These are phyloP conservation scores for Tylopilus vinaceipallidus DNA, from an alignment of 768 basidiomycete genomes.

Conservation along the genomic window DNA sequence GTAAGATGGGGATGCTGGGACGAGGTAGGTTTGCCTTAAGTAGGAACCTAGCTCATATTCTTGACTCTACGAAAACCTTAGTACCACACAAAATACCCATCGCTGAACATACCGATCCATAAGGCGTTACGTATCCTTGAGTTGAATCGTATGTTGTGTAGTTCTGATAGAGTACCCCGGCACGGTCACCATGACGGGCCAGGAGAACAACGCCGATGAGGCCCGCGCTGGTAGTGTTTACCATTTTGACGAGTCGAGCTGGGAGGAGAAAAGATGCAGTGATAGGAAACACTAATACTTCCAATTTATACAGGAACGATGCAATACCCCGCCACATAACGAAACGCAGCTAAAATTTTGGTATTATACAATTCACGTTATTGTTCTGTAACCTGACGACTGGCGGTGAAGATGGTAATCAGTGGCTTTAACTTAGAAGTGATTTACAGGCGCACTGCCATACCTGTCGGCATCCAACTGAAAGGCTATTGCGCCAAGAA, in stretches of 20 bases:
- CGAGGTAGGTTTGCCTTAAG: slow-evolving; percentile 64
- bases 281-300: background rate
- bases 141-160: slow-evolving; percentile 66
- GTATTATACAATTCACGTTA: background rate
- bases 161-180: slow-evolving; percentile 60
- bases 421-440: background rate
- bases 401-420: background rate
- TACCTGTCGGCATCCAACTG: too few relatives aligned
- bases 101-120: slow-evolving; percentile 58
- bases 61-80: slow-evolving; percentile 35
- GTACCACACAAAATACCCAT: background rate
- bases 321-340: background rate
- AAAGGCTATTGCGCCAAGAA: too few relatives aligned
- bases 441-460: too few relatives aligned
- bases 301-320: slow-evolving; percentile 7
- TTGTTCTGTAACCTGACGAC: background rate
- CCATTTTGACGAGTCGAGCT: slow-evolving; percentile 15
- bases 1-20: slow-evolving; percentile 58
- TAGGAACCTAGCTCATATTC: slow-evolving; percentile 58
- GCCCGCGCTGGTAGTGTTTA: slow-evolving; percentile 24
- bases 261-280: background rate
- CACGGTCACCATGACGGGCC: slow-evolving; percentile 75
- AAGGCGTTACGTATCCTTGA: slow-evolving; percentile 66
- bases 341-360: background rate
- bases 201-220: slow-evolving; percentile 73